These are phyloP conservation scores for Geranomyces variabilis DNA, from an alignment of 192 early-diverging fungal genomes.

Conservation along the genomic window DNA sequence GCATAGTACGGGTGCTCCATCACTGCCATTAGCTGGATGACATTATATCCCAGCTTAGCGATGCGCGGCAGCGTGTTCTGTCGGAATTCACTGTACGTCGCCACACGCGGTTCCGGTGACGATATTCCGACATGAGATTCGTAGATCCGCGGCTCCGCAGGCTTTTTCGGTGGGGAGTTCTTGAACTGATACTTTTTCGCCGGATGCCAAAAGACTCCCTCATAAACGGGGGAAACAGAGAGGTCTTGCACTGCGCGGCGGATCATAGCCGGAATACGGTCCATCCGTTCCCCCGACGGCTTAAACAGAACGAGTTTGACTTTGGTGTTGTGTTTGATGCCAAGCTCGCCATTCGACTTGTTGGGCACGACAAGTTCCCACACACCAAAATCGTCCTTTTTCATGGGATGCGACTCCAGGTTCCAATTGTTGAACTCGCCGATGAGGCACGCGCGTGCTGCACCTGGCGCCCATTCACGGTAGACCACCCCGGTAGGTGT, in stretches of 20 bases:
- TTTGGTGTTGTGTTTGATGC: constrained; percentile 85
- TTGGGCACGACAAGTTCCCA: constrained; percentile 76
- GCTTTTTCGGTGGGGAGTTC: constrained; percentile 71
- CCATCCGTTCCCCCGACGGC: constrained; percentile 74
- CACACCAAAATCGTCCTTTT: constrained; percentile 78
- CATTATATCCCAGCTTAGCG: constrained; percentile 67
- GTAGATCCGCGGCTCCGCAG: constrained; percentile 77
- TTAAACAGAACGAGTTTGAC: constrained; percentile 74
- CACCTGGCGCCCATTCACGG: constrained; percentile 96
- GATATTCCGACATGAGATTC: constrained; percentile 97
- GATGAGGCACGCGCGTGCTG: constrained; percentile 72
- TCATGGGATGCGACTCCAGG: constrained; percentile 72
- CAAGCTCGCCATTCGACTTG: constrained; percentile 58
- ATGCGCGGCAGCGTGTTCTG: constrained; percentile 84
- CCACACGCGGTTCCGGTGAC: constrained; percentile 77
- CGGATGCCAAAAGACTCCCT: constrained; percentile 95
- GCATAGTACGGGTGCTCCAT: constrained; percentile 99
- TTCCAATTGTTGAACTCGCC: constrained; percentile 98
- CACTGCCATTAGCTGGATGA: constrained; percentile 73
- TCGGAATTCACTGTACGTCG: constrained; percentile 91
- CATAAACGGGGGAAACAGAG: constrained; percentile 78
- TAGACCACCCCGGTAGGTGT: constrained; percentile 61
- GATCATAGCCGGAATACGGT: constrained; percentile 91
- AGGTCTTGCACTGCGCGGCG: constrained; percentile 84
- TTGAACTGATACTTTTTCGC: constrained; percentile 75